Percentiles rank a stretch among this genome's conserved stretches.
phyloP scores from a whole-genome alignment of 306 rosid species.

The Oemleria cerasiformis region DNA sequence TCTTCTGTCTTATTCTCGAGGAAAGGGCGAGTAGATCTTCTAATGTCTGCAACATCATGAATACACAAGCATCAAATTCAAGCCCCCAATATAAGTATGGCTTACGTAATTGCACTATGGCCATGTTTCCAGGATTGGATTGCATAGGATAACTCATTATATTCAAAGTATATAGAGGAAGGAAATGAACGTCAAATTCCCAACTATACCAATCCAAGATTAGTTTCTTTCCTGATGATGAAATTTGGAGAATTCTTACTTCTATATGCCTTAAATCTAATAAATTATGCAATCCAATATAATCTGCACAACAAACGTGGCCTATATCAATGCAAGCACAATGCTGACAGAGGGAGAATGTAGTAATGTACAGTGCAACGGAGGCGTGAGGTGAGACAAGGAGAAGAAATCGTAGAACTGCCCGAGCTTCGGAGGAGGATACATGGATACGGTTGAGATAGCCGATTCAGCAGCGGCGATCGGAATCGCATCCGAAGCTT shows the following conservation, averaged over 20 bases:
- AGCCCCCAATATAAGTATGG: no score
- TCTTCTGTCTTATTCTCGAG: slow-evolving; percentile 81
- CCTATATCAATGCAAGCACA: no score
- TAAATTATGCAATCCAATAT: no score
- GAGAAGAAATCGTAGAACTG: slow-evolving; percentile 93
- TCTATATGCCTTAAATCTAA: no score
- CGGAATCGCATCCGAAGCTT: slow-evolving; percentile 7
- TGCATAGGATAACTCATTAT: no score
- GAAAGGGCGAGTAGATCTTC: slow-evolving; percentile 86
- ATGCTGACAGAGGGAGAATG: not conserved
- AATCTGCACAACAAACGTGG: no score
- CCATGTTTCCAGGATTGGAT: no score
- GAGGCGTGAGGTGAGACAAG: slow-evolving; percentile 78
- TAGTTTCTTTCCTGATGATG: no score
- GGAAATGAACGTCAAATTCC: not conserved
- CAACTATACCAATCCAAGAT: no score
- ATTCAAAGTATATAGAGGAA: not conserved
- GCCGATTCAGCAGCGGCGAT: slow-evolving; percentile 37
- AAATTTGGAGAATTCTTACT: no score
- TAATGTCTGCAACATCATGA: slow-evolving; percentile 57
- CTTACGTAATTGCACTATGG: no score
- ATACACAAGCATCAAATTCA: slow-evolving; percentile 1
- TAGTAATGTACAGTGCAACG: slow-evolving; percentile 65
- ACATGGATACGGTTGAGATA: slow-evolving; percentile 56
- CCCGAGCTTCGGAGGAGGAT: slow-evolving; percentile 79